These are phyloP conservation scores for Myriangium duriaei DNA, from an alignment of 2,329 filamentous ascomycete species.

Conservation along the genomic window DNA sequence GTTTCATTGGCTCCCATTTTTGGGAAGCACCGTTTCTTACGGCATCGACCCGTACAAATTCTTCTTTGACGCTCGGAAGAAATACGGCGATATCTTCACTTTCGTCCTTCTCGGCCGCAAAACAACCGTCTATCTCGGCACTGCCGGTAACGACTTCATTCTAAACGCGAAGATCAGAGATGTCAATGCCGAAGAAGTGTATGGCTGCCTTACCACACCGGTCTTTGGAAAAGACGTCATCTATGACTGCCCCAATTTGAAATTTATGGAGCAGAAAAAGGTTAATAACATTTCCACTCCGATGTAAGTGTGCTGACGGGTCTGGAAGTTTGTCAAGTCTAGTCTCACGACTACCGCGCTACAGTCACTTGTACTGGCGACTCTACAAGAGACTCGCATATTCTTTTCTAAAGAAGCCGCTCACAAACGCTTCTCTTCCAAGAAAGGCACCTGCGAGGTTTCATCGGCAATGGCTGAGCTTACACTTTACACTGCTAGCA, in stretches of 20 bases:
- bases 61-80: constrained; percentile 59
- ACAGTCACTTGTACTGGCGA: constrained; percentile 64
- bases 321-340: constrained; percentile 62
- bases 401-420: constrained; percentile 62
- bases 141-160: constrained; percentile 79
- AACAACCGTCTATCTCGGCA: constrained; percentile 73
- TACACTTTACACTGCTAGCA: constrained; percentile 80
- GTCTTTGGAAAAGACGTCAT: constrained; percentile 77
- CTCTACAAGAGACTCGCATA: constrained; percentile 58
- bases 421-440: constrained; percentile 45
- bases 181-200: constrained; percentile 82
- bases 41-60: constrained; percentile 89
- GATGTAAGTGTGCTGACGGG: constrained; percentile 1
- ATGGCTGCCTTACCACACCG: constrained; percentile 58
- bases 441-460: constrained; percentile 58
- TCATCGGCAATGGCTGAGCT: constrained; percentile 69
- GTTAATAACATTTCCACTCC: constrained; percentile 31
- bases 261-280: constrained; percentile 95
- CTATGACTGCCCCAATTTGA: constrained; percentile 81
- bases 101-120: constrained; percentile 81
- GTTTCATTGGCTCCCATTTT: constrained; percentile 54
- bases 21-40: constrained; percentile 87
- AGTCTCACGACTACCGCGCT: constrained; percentile 65
- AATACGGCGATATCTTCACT: constrained; percentile 89
- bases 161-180: constrained; percentile 84